phyloP scores from a whole-genome alignment of 208 protist species.

The Leishmania mexicana region DNA sequence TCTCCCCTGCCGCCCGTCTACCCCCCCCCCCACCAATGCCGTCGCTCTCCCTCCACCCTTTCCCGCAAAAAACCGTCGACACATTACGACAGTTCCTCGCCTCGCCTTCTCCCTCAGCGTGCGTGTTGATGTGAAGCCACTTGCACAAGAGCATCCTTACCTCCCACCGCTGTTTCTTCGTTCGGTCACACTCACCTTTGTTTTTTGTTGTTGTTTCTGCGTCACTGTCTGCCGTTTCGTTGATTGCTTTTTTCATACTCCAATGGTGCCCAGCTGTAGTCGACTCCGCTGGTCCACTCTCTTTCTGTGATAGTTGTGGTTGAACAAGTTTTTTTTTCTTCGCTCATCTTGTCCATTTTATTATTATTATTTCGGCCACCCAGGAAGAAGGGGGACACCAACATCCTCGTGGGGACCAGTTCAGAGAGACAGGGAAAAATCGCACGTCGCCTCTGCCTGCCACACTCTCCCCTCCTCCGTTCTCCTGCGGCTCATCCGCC shows the following conservation, averaged over 20 bases:
- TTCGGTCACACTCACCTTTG: not conserved
- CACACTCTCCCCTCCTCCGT: not conserved
- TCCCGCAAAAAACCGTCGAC: not conserved
- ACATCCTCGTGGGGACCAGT: not conserved
- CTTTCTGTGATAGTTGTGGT: not conserved
- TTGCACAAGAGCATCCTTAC: not conserved
- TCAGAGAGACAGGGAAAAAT: not conserved
- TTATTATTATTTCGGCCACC: not conserved
- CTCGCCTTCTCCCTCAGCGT: not conserved
- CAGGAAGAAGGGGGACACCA: not conserved
- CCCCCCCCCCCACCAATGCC: not conserved
- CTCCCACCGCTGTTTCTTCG: not conserved
- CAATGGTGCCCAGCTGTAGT: not conserved
- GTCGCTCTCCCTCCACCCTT: not conserved
- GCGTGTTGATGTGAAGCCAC: not conserved
- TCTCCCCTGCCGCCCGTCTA: not conserved
- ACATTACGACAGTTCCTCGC: not conserved
- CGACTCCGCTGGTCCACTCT: not conserved
- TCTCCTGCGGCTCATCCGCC: not conserved
- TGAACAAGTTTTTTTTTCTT: not conserved
- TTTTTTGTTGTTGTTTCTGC: constrained; percentile 11
- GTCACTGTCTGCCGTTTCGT: not conserved
- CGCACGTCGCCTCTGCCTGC: not conserved
- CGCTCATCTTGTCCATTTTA: not conserved
- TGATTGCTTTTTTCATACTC: not conserved